Percentiles rank a stretch among this genome's conserved stretches.
Evolutionary conservation across 1,284 basidiomycete species (phyloP).

Genomic region (Inonotus hispidus): DNA sequence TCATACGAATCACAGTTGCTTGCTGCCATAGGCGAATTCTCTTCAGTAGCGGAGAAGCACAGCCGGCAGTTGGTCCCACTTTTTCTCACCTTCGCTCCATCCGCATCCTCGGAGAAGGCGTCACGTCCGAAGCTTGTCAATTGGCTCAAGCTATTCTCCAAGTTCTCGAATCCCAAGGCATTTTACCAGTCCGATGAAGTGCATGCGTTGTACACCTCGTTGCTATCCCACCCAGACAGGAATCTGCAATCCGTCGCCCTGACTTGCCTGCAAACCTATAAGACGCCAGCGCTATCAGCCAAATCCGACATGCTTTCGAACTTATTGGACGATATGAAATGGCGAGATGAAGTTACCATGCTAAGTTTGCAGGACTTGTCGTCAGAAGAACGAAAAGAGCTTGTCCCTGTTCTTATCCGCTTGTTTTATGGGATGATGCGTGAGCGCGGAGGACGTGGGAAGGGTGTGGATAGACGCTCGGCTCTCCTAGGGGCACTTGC

Average conservation of each 20-base stretch:
- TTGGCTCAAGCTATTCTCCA: constrained; percentile 86
- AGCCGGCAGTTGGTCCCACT: constrained; percentile 76
- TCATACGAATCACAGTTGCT: constrained; percentile 83
- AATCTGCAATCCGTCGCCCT: constrained; percentile 75
- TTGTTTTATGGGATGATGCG: constrained; percentile 89
- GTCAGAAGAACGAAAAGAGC: constrained; percentile 54
- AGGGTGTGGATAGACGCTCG: constrained; percentile 69
- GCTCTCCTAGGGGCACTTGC: constrained; percentile 76
- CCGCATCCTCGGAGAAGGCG: constrained; percentile 37
- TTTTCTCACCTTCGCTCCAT: constrained; percentile 56
- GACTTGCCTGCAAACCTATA: constrained; percentile 82
- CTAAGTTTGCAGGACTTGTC: constrained; percentile 68
- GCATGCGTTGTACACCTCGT: constrained; percentile 59
- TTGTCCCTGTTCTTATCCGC: constrained; percentile 74
- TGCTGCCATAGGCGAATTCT: constrained; percentile 56
- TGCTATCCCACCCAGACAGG: constrained; percentile 86
- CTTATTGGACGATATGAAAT: constrained; percentile 82
- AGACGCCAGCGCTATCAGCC: constrained; percentile 58
- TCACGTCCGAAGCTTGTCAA: constrained; percentile 55
- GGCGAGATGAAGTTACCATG: constrained; percentile 82
- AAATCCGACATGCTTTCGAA: constrained; percentile 66
- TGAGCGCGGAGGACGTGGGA: constrained; percentile 69
- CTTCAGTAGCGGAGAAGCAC: constrained; percentile 76
- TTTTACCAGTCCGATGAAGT: constrained; percentile 69
- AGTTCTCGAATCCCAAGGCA: constrained; percentile 89